phyloP scores from a whole-genome alignment of 331 rosid genomes.

The Dryas integrifolia region DNA sequence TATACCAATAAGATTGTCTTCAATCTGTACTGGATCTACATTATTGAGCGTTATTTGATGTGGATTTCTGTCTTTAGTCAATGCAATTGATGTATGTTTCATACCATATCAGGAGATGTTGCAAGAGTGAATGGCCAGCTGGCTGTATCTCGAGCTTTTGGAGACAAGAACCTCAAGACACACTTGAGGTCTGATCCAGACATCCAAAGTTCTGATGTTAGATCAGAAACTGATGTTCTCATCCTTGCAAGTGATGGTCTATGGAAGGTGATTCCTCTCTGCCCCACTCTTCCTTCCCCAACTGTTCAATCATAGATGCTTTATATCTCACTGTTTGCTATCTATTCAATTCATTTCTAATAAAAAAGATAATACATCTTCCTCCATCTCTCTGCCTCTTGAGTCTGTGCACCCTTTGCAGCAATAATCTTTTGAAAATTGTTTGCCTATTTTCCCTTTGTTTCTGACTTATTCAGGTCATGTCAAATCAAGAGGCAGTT shows the following conservation, averaged over 20 bases:
- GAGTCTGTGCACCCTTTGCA: no score
- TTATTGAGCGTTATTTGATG: no score
- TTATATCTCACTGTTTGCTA: conserved; percentile 3
- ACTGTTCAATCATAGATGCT: not conserved
- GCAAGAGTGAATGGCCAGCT: conserved; percentile 94
- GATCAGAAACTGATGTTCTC: conserved; percentile 57
- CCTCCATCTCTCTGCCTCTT: no score
- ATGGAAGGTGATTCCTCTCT: conserved; percentile 65
- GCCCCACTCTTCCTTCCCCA: conserved; percentile 8
- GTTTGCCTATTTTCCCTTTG: not conserved
- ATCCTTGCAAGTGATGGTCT: conserved; percentile 89
- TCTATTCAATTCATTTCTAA: not conserved
- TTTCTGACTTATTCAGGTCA: conserved; percentile 49
- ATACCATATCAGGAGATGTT: conserved; percentile 62
- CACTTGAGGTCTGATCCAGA: conserved; percentile 89
- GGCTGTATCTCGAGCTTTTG: conserved; percentile 90
- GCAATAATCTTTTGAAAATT: no score
- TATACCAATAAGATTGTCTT: not conserved
- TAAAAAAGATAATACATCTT: no score
- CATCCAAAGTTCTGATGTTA: conserved; percentile 38
- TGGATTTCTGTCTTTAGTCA: not conserved
- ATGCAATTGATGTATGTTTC: not conserved
- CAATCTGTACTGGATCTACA: no score
- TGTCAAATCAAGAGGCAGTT: conserved; percentile 87
- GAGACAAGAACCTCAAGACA: conserved; percentile 86